Evolutionary conservation across 164 flowering plant species (phyloP).

Genomic region (Aristolochia fimbriata): DNA sequence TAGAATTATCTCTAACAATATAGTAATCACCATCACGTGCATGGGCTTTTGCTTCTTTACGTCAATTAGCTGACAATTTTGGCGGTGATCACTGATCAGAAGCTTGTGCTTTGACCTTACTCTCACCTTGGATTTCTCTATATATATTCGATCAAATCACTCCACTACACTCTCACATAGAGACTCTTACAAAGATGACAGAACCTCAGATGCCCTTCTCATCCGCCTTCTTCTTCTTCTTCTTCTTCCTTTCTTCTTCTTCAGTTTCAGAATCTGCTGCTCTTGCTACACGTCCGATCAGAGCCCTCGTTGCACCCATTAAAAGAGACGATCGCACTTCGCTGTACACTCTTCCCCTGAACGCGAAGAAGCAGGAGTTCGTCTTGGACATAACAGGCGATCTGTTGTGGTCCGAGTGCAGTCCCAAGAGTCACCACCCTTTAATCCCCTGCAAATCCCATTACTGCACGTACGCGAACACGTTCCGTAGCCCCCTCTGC

Average conservation of each 20-base stretch:
- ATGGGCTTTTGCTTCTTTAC: too few relatives aligned
- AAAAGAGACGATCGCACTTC: slow-evolving; percentile 18
- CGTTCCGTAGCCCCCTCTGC: slow-evolving; percentile 8
- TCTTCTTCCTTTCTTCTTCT: neutral
- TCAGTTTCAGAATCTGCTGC: neutral
- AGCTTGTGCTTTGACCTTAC: too few relatives aligned
- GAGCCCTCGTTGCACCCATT: slow-evolving; percentile 27
- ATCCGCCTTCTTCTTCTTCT: slow-evolving; percentile 3
- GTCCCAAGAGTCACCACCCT: slow-evolving; percentile 8
- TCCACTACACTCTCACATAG: neutral
- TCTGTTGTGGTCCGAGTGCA: slow-evolving; percentile 21
- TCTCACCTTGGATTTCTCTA: neutral
- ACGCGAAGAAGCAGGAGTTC: slow-evolving; percentile 6
- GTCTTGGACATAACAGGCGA: slow-evolving; percentile 24
- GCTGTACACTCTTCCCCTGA: slow-evolving; percentile 19
- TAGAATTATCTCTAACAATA: too few relatives aligned
- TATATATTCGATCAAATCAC: neutral
- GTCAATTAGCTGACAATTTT: too few relatives aligned
- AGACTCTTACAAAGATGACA: neutral
- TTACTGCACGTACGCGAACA: neutral
- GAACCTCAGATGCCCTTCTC: slow-evolving; percentile 1
- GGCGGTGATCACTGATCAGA: too few relatives aligned
- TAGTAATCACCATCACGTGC: too few relatives aligned
- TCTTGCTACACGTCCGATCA: neutral
- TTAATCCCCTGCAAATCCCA: slow-evolving; percentile 10